Evolutionary conservation across 257 asterid species (phyloP), one percentile per base, ranked within the genome.

Genomic region (Nicotiana tabacum): DNA sequence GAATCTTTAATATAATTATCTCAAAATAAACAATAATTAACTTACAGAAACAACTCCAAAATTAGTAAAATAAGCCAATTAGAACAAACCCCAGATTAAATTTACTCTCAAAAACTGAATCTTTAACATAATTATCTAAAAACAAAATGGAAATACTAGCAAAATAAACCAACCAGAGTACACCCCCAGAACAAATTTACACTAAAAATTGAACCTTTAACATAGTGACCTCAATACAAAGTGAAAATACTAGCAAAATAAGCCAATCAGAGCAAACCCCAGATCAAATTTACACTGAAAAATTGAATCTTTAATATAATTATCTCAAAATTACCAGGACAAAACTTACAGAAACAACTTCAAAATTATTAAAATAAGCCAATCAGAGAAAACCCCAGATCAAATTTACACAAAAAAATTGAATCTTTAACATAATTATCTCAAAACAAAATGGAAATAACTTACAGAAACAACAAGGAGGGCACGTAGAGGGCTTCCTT

Each of bases 381-480:
- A 58, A 74, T 27, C 13, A 74, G 2, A 74, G 24, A 13, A 48
- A 72, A 46, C 39, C 78, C 79, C 79, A 24, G 6, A 74, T 46
- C 61, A 74, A 70, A 70, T 70, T 10, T 0, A 39, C 78, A 0
- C 57, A 2, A 1, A 46, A 46, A 72, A 10, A 24, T 0, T 24
- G 27, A 24, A 24, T 24, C 27, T 21, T 5, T 9, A 17, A 32
- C 35, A 66, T 9, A 58, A 56, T 4, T 16, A 57, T 57, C 4
- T 57, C 62, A 9, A 61, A 62, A 65, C 4, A 8, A 29, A 72
- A 76, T 6, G 30, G 13, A n/a, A 46, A 53, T 35, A 17, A 90
- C 98, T 86, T 82, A 93, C 98, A 17, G 96, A 92, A 74, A 89
- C 85, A 78, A 93, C 94, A 48, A 95, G 90, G 35, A 95, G 92